Conservation (phyloP, 495 filamentous ascomycete genomes). For the Durotheca rogersii region DNA sequence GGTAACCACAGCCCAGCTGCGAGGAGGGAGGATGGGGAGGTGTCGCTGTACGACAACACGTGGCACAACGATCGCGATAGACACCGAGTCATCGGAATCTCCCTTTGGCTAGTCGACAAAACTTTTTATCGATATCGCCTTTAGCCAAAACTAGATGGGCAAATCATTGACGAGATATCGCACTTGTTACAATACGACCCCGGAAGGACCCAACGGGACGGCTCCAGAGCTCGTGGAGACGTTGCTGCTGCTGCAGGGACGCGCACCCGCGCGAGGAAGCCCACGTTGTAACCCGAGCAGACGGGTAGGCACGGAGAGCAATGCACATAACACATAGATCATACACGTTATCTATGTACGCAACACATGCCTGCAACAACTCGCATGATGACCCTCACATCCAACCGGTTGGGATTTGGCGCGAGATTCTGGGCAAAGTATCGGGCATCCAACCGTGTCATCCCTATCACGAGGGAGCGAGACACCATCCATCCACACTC, state of each 20-base stretch:
- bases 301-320: background rate
- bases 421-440: slow-evolving; percentile 12
- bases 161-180: too few relatives aligned
- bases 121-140: background rate
- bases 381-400: slow-evolving; percentile 20
- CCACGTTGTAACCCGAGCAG: slow-evolving; percentile 30
- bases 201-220: slow-evolving; percentile 21
- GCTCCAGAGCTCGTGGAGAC: slow-evolving; percentile 23
- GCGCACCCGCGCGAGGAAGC: slow-evolving; percentile 21
- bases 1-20: background rate
- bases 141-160: background rate
- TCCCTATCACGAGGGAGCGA: background rate
- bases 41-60: too few relatives aligned
- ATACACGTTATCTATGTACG: too few relatives aligned
- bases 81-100: slow-evolving; percentile 3
- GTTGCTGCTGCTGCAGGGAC: slow-evolving; percentile 27
- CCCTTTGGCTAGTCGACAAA: background rate
- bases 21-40: background rate
- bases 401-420: slow-evolving; percentile 30
- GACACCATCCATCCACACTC: background rate
- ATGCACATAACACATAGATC: slow-evolving; percentile 5
- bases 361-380: slow-evolving; percentile 5
- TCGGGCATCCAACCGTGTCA: background rate
- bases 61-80: background rate
- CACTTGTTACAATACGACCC: slow-evolving; percentile 2